Conservation (phyloP, 441 rosid genomes). For the Arabidopsis hybrid region DNA sequence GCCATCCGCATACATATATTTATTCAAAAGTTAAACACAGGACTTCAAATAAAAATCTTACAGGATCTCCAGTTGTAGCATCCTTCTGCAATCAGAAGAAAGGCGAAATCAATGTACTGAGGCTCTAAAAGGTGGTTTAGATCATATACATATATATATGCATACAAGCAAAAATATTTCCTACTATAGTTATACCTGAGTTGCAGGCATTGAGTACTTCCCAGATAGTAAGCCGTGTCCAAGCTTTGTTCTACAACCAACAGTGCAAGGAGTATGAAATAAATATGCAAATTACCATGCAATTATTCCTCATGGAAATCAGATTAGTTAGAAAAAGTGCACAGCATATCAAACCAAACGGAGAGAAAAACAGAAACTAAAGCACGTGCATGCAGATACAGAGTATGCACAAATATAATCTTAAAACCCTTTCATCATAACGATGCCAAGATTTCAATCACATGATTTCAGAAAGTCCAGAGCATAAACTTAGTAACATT, state of each 20-base stretch:
- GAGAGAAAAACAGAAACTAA: slow-evolving; percentile 17
- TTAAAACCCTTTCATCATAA: neutral
- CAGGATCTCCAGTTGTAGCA: slow-evolving; percentile 49
- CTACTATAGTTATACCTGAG: slow-evolving; percentile 58
- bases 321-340: neutral
- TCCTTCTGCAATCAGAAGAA: slow-evolving; percentile 38
- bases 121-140: slow-evolving; percentile 30
- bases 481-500: slow-evolving; percentile 29
- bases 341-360: slow-evolving; percentile 2
- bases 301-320: slow-evolving; percentile 16
- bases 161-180: slow-evolving; percentile 16
- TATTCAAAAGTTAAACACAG: slow-evolving; percentile 19
- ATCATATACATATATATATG: slow-evolving; percentile 8
- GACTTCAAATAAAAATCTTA: slow-evolving; percentile 50
- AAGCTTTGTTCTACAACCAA: slow-evolving; percentile 81
- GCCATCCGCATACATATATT: neutral
- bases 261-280: slow-evolving; percentile 30
- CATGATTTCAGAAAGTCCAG: slow-evolving; percentile 23
- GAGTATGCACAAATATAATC: slow-evolving; percentile 18
- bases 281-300: slow-evolving; percentile 25
- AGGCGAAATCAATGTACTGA: slow-evolving; percentile 30
- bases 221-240: slow-evolving; percentile 97
- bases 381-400: slow-evolving; percentile 26
- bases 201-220: slow-evolving; percentile 77
- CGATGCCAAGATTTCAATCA: slow-evolving; percentile 15